Percentiles rank a stretch among this genome's conserved stretches.
Conservation (phyloP, 345 rosid genomes). For the Populus pruinosa region DNA sequence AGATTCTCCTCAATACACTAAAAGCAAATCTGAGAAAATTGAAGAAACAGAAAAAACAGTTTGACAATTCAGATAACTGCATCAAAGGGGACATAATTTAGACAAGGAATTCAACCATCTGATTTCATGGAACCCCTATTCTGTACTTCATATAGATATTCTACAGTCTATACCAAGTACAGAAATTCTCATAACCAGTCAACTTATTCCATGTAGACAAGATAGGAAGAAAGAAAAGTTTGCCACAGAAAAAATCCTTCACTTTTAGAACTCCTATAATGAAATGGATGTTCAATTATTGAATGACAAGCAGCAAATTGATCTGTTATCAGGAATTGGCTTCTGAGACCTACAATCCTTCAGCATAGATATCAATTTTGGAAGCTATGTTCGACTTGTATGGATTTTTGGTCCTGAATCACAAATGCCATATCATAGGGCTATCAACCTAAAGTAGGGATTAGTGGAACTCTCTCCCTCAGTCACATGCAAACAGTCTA, state of each 20-base stretch:
- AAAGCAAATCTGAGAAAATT: slow-evolving; percentile 51
- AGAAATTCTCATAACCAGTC: neutral
- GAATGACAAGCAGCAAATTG: neutral
- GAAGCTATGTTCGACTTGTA: neutral
- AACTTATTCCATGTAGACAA: neutral
- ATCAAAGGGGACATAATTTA: neutral
- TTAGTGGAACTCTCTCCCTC: neutral
- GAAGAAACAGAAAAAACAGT: neutral
- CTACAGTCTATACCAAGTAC: neutral
- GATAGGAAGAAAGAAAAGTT: neutral
- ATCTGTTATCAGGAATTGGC: neutral
- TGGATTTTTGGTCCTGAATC: neutral
- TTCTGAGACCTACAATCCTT: neutral
- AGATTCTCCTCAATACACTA: slow-evolving; percentile 63
- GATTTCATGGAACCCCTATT: neutral
- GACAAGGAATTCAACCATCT: neutral
- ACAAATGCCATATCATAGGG: neutral
- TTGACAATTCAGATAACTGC: neutral
- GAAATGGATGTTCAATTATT: neutral
- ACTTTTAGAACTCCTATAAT: neutral
- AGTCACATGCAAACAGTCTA: neutral
- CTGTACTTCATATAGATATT: neutral
- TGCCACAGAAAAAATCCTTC: neutral
- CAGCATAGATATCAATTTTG: neutral
- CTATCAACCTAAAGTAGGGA: neutral